phyloP scores from a whole-genome alignment of 345 rosid species.

The Syzygium aromaticum region DNA sequence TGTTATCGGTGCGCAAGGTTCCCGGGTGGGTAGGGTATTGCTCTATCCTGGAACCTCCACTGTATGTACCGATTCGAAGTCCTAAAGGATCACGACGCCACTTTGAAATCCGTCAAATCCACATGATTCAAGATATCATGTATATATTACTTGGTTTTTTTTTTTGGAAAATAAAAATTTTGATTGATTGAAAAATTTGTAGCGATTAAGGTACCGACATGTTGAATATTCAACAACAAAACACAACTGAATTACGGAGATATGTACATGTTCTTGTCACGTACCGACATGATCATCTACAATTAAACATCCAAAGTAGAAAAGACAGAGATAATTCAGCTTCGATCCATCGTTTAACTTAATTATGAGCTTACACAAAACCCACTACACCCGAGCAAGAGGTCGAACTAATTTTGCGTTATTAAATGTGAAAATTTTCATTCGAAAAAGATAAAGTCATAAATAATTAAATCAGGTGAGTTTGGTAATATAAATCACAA shows the following conservation, averaged over 20 bases:
- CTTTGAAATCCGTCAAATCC: background rate
- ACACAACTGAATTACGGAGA: fast-evolving
- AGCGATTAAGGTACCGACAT: fast-evolving
- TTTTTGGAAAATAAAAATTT: background rate
- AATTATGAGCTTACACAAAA: background rate
- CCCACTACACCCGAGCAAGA: background rate
- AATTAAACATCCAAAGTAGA: too few species aligned
- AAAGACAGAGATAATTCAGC: background rate
- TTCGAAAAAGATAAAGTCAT: background rate
- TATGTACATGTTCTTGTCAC: background rate
- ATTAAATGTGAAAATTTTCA: background rate
- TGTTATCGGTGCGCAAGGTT: background rate
- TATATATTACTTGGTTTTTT: background rate
- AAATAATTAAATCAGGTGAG: background rate
- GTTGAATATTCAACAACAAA: background rate
- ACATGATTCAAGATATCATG: background rate
- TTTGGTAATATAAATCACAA: background rate
- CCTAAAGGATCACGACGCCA: background rate
- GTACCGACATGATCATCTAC: background rate
- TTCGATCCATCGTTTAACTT: background rate
- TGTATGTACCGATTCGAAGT: background rate
- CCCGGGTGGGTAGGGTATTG: background rate
- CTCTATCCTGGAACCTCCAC: background rate
- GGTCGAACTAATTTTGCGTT: background rate
- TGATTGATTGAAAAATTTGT: background rate